Conservation (phyloP, 1,139 yeast species). For the Saccharomycopsis hybrid region DNA sequence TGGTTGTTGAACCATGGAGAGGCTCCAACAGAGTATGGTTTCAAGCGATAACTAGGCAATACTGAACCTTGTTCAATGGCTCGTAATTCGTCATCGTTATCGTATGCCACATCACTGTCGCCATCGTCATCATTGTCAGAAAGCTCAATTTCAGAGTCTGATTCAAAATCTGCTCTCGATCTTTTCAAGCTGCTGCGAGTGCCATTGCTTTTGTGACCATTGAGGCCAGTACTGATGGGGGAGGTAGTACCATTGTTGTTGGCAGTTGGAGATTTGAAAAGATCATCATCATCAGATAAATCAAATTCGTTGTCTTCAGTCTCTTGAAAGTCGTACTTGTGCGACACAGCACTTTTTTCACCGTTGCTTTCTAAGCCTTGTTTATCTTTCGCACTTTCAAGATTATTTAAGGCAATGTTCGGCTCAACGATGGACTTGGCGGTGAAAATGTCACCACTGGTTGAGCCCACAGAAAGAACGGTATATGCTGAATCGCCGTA, state of each 20-base stretch:
- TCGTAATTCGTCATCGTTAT: constrained; percentile 27
- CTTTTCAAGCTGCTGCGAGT: constrained; percentile 26
- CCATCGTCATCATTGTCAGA: constrained; percentile 22
- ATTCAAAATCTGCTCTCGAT: constrained; percentile 23
- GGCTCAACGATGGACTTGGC: constrained; percentile 30
- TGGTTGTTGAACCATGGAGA: constrained; percentile 75
- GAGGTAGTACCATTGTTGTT: constrained; percentile 13
- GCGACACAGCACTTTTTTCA: constrained; percentile 16
- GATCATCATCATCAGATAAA: constrained; percentile 27
- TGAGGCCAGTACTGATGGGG: constrained; percentile 9
- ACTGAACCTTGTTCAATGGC: constrained; percentile 35
- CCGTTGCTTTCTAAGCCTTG: constrained; percentile 19
- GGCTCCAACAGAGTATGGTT: constrained; percentile 61
- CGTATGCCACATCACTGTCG: constrained; percentile 29
- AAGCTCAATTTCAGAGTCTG: constrained; percentile 24
- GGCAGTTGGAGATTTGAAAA: constrained; percentile 28
- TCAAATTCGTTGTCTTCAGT: constrained; percentile 17
- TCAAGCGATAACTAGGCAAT: constrained; percentile 31
- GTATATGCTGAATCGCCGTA: constrained; percentile 22
- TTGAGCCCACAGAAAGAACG: constrained; percentile 41
- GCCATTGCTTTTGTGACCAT: constrained; percentile 17
- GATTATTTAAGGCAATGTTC: not conserved
- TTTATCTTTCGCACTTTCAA: not conserved
- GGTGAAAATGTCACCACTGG: constrained; percentile 43
- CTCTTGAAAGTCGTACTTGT: constrained; percentile 16